A percentile compares a stretch with the other conserved stretches of the same genome.
These are phyloP conservation scores for Aspergillus hiratsukae DNA, from an alignment of 2,329 filamentous ascomycete species.

Conservation along the genomic window DNA sequence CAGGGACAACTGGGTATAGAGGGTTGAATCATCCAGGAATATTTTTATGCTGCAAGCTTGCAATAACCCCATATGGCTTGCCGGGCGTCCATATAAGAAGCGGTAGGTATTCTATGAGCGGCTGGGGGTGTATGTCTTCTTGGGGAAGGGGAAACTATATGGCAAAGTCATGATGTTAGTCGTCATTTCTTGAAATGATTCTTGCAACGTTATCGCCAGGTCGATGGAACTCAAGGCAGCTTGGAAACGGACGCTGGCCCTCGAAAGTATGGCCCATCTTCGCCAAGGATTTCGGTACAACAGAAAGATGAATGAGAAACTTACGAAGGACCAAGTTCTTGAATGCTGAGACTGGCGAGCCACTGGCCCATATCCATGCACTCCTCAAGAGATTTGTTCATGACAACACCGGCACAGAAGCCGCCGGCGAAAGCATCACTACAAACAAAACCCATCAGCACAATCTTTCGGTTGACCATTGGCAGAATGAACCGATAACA, in stretches of 20 bases:
- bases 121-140: slow-evolving; percentile 63
- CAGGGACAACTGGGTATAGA: slow-evolving; percentile 35
- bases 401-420: slow-evolving; percentile 81
- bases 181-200: background rate
- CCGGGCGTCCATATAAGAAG: background rate
- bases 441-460: slow-evolving; percentile 11
- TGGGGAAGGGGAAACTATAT: slow-evolving; percentile 75
- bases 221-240: background rate
- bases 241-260: background rate
- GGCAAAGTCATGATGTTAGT: slow-evolving; percentile 18
- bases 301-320: slow-evolving; percentile 37
- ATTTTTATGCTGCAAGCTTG: slow-evolving; percentile 5
- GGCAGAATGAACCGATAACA: background rate
- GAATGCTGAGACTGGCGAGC: slow-evolving; percentile 89
- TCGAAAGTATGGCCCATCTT: background rate
- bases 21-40: slow-evolving; percentile 38
- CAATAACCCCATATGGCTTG: slow-evolving; percentile 1
- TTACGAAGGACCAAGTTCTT: slow-evolving; percentile 94
- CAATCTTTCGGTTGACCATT: background rate
- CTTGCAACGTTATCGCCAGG: background rate
- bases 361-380: slow-evolving; percentile 91
- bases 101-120: slow-evolving; percentile 19
- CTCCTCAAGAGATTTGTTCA: slow-evolving; percentile 74
- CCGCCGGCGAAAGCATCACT: slow-evolving; percentile 94
- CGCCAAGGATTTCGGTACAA: background rate